phyloP scores from a whole-genome alignment of 2,329 filamentous ascomycete genomes.

The Ceratocystis alfenasii region DNA sequence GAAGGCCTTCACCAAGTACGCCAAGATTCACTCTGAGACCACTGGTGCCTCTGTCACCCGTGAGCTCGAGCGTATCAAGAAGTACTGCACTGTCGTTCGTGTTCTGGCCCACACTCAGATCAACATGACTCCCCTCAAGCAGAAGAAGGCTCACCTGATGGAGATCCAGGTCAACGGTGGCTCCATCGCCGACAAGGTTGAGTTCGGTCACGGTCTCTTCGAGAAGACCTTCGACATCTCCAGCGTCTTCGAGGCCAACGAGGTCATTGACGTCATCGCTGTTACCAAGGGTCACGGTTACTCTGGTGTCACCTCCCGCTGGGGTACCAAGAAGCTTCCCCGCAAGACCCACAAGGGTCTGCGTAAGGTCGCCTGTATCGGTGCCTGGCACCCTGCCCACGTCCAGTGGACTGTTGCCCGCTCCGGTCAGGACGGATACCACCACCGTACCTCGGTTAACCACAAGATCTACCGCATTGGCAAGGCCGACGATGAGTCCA shows the following conservation, averaged over 20 bases:
- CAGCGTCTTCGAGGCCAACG: conserved; percentile 96
- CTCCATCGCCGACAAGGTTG: conserved; percentile 89
- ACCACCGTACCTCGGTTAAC: conserved; percentile 99
- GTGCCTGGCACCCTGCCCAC: conserved; percentile 99
- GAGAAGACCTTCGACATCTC: conserved; percentile 96
- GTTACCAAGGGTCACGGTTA: conserved; percentile 99
- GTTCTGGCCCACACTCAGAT: conserved; percentile 99
- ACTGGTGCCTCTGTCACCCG: conserved; percentile 81
- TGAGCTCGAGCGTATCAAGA: conserved; percentile 99
- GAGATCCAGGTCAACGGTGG: conserved; percentile 99
- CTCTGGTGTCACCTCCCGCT: conserved; percentile 91
- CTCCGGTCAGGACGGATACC: conserved; percentile 99
- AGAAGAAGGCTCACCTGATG: conserved; percentile 99
- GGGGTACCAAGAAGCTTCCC: conserved; percentile 99
- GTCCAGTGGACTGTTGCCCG: conserved; percentile 99
- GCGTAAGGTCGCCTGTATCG: conserved; percentile 99
- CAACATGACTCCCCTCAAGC: conserved; percentile 97
- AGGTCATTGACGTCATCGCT: conserved; percentile 96
- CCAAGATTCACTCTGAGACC: conserved; percentile 98
- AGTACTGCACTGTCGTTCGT: conserved; percentile 99
- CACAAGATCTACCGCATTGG: conserved; percentile 99
- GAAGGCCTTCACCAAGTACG: conserved; percentile 99
- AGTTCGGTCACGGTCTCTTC: conserved; percentile 89
- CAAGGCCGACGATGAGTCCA: conserved; percentile 80
- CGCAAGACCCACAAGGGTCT: conserved; percentile 99